Base-by-base conservation (phyloP, 2,329 filamentous ascomycete species). In the Aspergillus pseudonomiae region DNA sequence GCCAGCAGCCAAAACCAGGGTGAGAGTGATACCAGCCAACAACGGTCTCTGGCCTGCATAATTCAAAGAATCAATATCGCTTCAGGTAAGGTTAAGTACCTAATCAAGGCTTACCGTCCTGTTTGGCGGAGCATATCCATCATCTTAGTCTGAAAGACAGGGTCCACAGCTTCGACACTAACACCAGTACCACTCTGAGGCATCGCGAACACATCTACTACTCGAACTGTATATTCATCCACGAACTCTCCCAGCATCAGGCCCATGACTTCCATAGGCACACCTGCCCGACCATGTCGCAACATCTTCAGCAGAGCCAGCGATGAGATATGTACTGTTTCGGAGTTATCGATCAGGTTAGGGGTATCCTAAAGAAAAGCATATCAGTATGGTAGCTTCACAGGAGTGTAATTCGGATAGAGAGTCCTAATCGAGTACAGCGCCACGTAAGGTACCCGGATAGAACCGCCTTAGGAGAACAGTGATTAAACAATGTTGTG, bases 11-110 rank as follows among this genome's bases (percentile, higher is more conserved):
- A 78, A 99, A 99, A 72, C 95, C 95, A 57, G 95, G 95, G 86
- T 99, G 95, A 68, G 95, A 98, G 82, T 99, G 95, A 82, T 99
- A 99, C 95, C 95, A 99, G 79, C 95, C 95, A 60, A 99, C 95
- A 63, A 99, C 95, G 0, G 94, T 94, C 80, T 99, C 95, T 64
- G 94, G 94, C 78, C 94, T 97, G 71, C 58, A 56, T 34, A 45
- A 59, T 21, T 19, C 52, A 43, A 36, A 46, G 19, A 24, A 57
- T 68, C 52, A 72, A 67, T 60, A 53, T 43, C n/a, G 32, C n/a
- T 41, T 36, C 39, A 56, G 52, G 14, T 32, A 43, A 1, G 28
- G 53, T 19, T 26, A 52, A 16, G 19, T n/a, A 16, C 4, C 24
- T 32, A 53, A 24, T 59, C 36, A 11, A 53, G 57, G 67, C 87